Conservation (phyloP, 768 basidiomycete species). For the Macrolepiota fuliginosa region DNA sequence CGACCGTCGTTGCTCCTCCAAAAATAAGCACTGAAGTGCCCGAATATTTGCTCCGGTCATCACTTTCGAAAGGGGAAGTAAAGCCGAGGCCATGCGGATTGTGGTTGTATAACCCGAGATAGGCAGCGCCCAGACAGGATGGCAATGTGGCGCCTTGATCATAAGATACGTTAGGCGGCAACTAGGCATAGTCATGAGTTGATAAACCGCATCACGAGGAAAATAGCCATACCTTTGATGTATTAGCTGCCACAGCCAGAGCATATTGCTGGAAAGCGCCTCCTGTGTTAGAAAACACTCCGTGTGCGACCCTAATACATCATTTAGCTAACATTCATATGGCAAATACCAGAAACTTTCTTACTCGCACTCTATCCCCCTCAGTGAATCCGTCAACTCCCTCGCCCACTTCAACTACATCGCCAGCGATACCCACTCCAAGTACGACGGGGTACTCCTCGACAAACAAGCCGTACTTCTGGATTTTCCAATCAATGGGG, state of each 20-base stretch:
- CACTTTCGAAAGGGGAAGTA: conserved; percentile 20
- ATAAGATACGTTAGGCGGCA: conserved; percentile 35
- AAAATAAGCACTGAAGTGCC: conserved; percentile 28
- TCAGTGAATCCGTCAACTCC: conserved; percentile 43
- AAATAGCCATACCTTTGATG: conserved; percentile 28
- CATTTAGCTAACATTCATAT: background rate
- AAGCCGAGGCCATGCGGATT: conserved; percentile 23
- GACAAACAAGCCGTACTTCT: conserved; percentile 35
- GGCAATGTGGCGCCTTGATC: conserved; percentile 42
- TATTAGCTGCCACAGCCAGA: conserved; percentile 29
- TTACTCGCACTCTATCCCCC: conserved; percentile 49
- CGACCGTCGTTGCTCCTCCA: conserved; percentile 27
- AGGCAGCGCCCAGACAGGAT: conserved; percentile 35
- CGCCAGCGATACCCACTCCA: conserved; percentile 47
- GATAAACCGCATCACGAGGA: background rate
- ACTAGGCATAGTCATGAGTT: conserved; percentile 18
- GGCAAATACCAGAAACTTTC: background rate
- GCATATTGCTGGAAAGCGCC: conserved; percentile 41
- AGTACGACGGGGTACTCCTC: conserved; percentile 43
- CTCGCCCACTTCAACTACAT: conserved; percentile 46
- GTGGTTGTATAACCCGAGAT: conserved; percentile 30
- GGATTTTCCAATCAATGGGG: conserved; percentile 53
- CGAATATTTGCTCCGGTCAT: conserved; percentile 26
- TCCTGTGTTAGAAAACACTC: conserved; percentile 30
- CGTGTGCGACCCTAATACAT: conserved; percentile 30